Conservation (phyloP, 2,329 filamentous ascomycete genomes). For the Clonostachys sp. region DNA sequence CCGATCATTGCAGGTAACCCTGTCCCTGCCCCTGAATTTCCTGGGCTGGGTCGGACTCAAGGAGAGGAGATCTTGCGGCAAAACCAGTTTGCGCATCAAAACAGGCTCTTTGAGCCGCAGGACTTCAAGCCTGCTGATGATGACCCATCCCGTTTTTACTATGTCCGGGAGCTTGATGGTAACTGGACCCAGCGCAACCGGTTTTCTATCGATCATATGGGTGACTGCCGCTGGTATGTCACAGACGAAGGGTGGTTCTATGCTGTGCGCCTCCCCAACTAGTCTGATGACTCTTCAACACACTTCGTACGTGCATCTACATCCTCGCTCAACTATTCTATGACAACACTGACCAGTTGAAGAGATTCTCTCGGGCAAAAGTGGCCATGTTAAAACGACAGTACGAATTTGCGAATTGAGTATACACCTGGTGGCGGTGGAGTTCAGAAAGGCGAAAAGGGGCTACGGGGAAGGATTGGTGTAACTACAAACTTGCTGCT, state of each 20-base stretch:
- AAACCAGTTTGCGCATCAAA: conserved; percentile 41
- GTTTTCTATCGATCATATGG: conserved; percentile 54
- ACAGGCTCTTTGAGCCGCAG: conserved; percentile 50
- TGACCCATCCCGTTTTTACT: conserved; percentile 56
- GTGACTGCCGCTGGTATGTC: conserved; percentile 54
- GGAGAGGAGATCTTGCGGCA: conserved; percentile 41
- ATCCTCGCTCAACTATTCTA: too few relatives aligned
- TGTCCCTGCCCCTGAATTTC: conserved; percentile 37
- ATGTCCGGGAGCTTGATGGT: conserved; percentile 55
- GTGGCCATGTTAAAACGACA: too few relatives aligned
- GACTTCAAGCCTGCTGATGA: conserved; percentile 60
- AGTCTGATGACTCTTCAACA: background rate
- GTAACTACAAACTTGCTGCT: too few relatives aligned
- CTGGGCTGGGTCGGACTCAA: conserved; percentile 46
- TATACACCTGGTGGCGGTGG: too few relatives aligned
- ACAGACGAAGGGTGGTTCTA: conserved; percentile 56
- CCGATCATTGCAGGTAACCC: conserved; percentile 33
- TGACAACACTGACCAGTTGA: too few relatives aligned
- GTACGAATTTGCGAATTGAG: too few relatives aligned
- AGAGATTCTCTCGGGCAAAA: too few relatives aligned
- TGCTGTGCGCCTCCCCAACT: conserved; percentile 46
- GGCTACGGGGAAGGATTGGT: too few relatives aligned
- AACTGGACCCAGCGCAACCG: conserved; percentile 56
- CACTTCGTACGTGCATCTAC: too few relatives aligned
- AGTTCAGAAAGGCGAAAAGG: too few relatives aligned